These are phyloP conservation scores for Hippophae rhamnoides DNA, from an alignment of 306 rosid genomes.

Conservation along the genomic window DNA sequence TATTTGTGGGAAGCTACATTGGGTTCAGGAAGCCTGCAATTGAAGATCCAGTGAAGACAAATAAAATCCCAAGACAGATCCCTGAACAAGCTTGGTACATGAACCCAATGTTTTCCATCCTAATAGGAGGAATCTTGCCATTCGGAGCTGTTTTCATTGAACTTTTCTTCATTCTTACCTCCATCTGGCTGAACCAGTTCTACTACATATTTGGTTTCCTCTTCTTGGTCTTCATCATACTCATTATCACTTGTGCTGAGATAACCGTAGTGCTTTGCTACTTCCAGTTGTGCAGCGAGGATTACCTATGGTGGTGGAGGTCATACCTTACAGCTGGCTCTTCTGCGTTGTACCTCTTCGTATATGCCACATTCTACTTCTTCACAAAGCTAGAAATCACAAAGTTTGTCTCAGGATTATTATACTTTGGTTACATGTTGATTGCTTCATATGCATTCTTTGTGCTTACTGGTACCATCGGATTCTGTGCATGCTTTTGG, in stretches of 20 bases:
- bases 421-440: slow-evolving; percentile 92
- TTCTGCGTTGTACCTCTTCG: slow-evolving; percentile 88
- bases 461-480: slow-evolving; percentile 91
- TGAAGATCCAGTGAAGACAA: slow-evolving; percentile 93
- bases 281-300: slow-evolving; percentile 98
- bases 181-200: slow-evolving; percentile 98
- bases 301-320: slow-evolving; percentile 98
- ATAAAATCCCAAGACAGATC: slow-evolving; percentile 96
- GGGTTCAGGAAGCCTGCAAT: slow-evolving; percentile 97
- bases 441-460: slow-evolving; percentile 91
- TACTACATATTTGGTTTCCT: slow-evolving; percentile 98
- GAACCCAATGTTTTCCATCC: slow-evolving; percentile 81
- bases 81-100: slow-evolving; percentile 99
- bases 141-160: slow-evolving; percentile 97
- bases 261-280: slow-evolving; percentile 92
- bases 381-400: slow-evolving; percentile 99
- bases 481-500: slow-evolving; percentile 94
- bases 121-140: slow-evolving; percentile 95
- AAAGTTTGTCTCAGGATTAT: slow-evolving; percentile 69
- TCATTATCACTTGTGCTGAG: slow-evolving; percentile 85
- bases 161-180: slow-evolving; percentile 95
- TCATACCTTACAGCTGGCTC: slow-evolving; percentile 93
- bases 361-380: slow-evolving; percentile 94
- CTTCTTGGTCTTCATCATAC: slow-evolving; percentile 86
- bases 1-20: slow-evolving; percentile 80